Evolutionary conservation across 2,329 filamentous ascomycete genomes (phyloP), one percentile per base, ranked within the genome.

Genomic region (Scedosporium boydii): DNA sequence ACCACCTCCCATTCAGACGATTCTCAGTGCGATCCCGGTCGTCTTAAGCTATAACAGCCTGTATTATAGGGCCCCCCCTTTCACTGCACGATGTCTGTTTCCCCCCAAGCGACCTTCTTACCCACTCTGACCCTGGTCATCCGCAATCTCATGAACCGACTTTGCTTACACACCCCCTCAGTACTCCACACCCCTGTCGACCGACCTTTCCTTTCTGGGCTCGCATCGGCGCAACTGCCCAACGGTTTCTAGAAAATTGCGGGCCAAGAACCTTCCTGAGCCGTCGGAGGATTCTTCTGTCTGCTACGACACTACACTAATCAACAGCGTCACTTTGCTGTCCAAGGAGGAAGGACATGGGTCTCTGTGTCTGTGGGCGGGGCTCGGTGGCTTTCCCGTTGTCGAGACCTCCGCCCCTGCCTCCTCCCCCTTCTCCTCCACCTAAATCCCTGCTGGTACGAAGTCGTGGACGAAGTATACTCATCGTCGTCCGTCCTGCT

Each of bases 241-340:
- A 78, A 79, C 77, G 76, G 75, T 73, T 76, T 77, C 72, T 76
- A 75, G 72, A 76, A 75, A 75, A 74, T 72, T 75, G 75, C 74
- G 77, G 77, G 74, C 69, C 77, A 67, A 64, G 68, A 66, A 66
- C 68, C 68, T 68, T 68, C 70, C 67, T 73, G 71, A 71, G 68
- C 67, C 68, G 67, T 78, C 77, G 76, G 76, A 79, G 75, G 73
- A 76, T 78, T 78, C 73, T 75, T 72, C 71, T 70, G 73, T 48
- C 38, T n/a, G 57, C 14, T 38, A 38, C 34, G 34, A 38, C 34
- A 38, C 51, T 18, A 55, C 18, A 55, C 51, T 55, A 55, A 55
- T 55, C 51, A 18, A 14, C 51, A 55, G 51, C 51, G 51, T 55
- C 18, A 55, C 51, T 55, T 55, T 10, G 51, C 51, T 46, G 14